Evolutionary conservation across 345 rosid genomes (phyloP), one percentile per base, ranked within the genome.

Genomic region (Moricandia moricandioides): DNA sequence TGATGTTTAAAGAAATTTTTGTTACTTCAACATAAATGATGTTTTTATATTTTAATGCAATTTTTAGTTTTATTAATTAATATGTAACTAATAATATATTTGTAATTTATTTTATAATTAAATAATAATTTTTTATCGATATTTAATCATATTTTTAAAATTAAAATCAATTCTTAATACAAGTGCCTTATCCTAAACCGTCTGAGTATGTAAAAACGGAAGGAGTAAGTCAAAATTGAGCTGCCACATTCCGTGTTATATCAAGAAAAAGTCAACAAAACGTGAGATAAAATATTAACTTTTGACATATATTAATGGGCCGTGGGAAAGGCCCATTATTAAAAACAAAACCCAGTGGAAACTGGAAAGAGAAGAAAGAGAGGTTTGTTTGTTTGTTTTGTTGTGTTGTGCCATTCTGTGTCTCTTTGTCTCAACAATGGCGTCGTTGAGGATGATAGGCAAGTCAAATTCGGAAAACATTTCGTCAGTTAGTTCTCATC

Each of bases 401-500:
- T 31, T 30, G 39, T 34, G 35, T 33, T 33, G 62, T 72, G 11
- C 35, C 11, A 14, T 56, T n/a, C n/a, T n/a, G n/a, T 37, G 31
- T 78, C 35, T 47, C 10, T 30, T 16, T 6, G 71, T 16, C 29
- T 39, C 51, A 47, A 73, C 78, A 27, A 92, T 93, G 98, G 90
- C 88, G 71, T 79, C 90, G 11, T 56, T 81, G 43, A 83, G 82
- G 72, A 85, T 89, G 96, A 94, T 92, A 84, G 97, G 98, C 89
- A 83, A 89, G 98, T 86, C 79, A 68, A 78, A 72, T 9, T 72
- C 51, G 3, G 5, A 47, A 78, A 11, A 9, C 33, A 11, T 5
- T 37, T 35, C 29, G 13, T 35, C 3, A 0, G 33, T 45, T 9
- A 18, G 10, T 57, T 8, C 5, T 29, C 45, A 65, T 62, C 11